phyloP scores from a whole-genome alignment of 306 rosid genomes.

The Fragaria nilgerrensis region DNA sequence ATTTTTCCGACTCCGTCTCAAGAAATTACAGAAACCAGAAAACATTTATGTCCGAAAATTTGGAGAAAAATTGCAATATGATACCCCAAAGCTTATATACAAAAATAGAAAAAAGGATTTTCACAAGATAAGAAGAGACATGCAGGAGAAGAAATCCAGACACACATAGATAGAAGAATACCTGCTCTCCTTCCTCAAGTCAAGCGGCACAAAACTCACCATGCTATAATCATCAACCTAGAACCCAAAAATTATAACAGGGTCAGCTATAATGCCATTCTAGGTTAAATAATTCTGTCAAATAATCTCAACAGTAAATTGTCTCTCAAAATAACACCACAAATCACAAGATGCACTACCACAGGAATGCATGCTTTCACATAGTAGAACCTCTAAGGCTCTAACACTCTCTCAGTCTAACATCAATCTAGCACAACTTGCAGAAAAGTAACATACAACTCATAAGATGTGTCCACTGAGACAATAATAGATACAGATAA shows the following conservation, averaged over 20 bases:
- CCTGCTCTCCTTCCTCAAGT: conserved; percentile 91
- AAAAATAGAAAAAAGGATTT: background rate
- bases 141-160: background rate
- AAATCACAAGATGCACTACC: background rate
- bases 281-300: background rate
- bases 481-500: background rate
- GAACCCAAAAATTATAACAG: background rate
- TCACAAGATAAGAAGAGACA: background rate
- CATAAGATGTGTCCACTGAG: background rate
- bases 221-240: conserved; percentile 65
- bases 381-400: background rate
- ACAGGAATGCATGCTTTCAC: background rate
- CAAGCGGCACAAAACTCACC: conserved; percentile 83
- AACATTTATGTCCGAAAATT: background rate
- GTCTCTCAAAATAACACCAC: background rate
- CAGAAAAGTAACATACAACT: background rate
- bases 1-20: background rate
- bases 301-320: background rate
- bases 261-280: background rate
- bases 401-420: background rate
- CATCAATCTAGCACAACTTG: background rate
- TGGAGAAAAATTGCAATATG: background rate
- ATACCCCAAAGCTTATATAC: background rate
- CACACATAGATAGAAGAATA: conserved; percentile 3
- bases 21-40: background rate